A percentile compares a stretch with the other conserved stretches of the same genome.
phyloP scores from a whole-genome alignment of 768 basidiomycete genomes.

The Boletellus ananas region DNA sequence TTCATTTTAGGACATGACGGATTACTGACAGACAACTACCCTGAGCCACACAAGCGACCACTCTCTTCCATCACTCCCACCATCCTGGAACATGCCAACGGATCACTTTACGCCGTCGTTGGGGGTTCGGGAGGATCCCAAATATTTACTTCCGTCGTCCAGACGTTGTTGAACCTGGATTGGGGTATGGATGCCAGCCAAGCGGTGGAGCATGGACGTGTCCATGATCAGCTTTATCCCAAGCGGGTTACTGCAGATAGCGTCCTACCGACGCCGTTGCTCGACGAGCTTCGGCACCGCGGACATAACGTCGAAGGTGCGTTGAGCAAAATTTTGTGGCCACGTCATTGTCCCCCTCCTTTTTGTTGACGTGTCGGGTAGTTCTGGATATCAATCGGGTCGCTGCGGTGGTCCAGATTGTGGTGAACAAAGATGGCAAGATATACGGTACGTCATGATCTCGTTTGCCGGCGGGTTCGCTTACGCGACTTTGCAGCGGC shows the following conservation, averaged over 20 bases:
- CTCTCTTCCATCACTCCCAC: conserved; percentile 81
- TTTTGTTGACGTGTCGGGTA: conserved; percentile 19
- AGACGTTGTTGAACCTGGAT: conserved; percentile 68
- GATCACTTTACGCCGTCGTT: conserved; percentile 65
- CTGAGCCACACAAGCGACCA: conserved; percentile 83
- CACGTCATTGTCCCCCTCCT: neutral
- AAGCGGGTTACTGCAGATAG: conserved; percentile 54
- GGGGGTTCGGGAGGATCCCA: conserved; percentile 88
- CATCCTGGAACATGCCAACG: conserved; percentile 74
- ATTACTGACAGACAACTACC: conserved; percentile 69
- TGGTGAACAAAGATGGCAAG: conserved; percentile 45
- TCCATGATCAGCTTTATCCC: conserved; percentile 88
- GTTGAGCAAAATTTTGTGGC: conserved; percentile 10
- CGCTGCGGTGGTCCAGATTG: conserved; percentile 71
- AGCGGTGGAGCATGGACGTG: conserved; percentile 79
- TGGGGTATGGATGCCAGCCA: conserved; percentile 77
- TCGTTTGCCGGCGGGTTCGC: neutral
- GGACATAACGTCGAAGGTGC: conserved; percentile 74
- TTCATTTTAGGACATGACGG: neutral
- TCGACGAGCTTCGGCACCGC: conserved; percentile 50
- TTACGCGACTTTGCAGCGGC: conserved; percentile 49
- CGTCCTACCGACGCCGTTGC: conserved; percentile 51
- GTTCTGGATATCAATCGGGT: conserved; percentile 68
- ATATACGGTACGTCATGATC: conserved; percentile 55
- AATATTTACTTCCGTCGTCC: conserved; percentile 78